Evolutionary conservation across 1,284 basidiomycete species (phyloP), one percentile per base, ranked within the genome.

Genomic region (Rhodotorula sp.): DNA sequence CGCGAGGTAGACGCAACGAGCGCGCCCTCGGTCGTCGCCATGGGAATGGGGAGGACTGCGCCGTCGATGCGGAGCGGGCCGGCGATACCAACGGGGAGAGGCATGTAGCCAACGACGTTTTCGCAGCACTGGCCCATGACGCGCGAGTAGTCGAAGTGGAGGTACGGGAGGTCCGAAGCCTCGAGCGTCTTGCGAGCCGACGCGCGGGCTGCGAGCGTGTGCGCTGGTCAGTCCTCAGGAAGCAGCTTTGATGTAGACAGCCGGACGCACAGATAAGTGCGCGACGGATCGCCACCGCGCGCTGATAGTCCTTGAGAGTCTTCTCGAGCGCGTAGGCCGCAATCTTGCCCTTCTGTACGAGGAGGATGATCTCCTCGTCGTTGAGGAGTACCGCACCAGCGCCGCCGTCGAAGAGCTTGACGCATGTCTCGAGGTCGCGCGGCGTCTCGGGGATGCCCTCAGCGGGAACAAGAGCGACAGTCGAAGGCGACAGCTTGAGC

Each of bases 11-110:
- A 98, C 0, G 97, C 97, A 68, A 99, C 95, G 62, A 99, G 88
- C 0, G 97, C 98, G 66, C 97, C 97, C 82, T 99, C 97, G 21
- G 97, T 96, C 1, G 97, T 99, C 49, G 97, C 96, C 97, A 99
- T 99, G 23, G 97, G 97, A 76, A 99, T 94, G 63, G 90, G 96
- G 78, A 89, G 89, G 60, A 90, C 82, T 73, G 88, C 85, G 53
- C 92, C 93, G 78, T 99, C 97, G 80, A 99, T 87, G 67, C 88
- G 91, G 61, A 99, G 88, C 4, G 97, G 97, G 10, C 97, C 97
- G 9, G 97, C 97, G 73, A 99, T 91, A 79, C 97, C 97, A 66
- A 99, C 88, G 0, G 97, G 97, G 50, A 99, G 82, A 34, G 97
- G 97, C 83, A 98, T 95, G 82, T 91, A 99, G 34, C 97, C 97